Conservation (phyloP, 345 rosid species). For the Lepidium aucheri region DNA sequence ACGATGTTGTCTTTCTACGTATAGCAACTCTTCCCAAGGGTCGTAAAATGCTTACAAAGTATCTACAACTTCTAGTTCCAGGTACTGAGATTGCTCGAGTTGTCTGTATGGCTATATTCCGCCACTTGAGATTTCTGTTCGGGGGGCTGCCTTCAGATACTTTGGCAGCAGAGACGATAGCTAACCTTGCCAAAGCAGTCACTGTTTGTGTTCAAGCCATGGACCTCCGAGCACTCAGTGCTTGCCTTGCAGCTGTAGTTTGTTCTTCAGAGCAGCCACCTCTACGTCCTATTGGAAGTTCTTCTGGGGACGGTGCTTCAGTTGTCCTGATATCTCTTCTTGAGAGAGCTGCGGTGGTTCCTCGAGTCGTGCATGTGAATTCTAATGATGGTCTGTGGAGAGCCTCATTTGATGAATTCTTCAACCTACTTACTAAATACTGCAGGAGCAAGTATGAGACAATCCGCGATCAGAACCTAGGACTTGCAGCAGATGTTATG, state of each 20-base stretch:
- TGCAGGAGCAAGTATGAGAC: slow-evolving; percentile 86
- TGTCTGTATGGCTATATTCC: slow-evolving; percentile 91
- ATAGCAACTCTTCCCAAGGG: slow-evolving; percentile 87
- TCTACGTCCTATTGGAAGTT: slow-evolving; percentile 81
- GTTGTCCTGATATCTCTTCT: slow-evolving; percentile 66
- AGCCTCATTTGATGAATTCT: slow-evolving; percentile 92
- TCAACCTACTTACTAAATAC: slow-evolving; percentile 88
- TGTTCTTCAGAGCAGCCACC: slow-evolving; percentile 99
- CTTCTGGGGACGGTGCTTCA: slow-evolving; percentile 89
- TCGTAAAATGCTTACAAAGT: slow-evolving; percentile 60
- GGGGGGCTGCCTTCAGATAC: slow-evolving; percentile 77
- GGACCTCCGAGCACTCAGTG: slow-evolving; percentile 92
- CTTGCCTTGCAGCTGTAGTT: slow-evolving; percentile 94
- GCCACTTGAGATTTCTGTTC: slow-evolving; percentile 84
- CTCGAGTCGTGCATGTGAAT: slow-evolving; percentile 37
- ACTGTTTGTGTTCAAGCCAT: slow-evolving; percentile 58
- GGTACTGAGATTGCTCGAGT: slow-evolving; percentile 83
- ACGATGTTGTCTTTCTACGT: slow-evolving; percentile 77
- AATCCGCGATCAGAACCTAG: slow-evolving; percentile 41
- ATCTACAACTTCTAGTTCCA: slow-evolving; percentile 75
- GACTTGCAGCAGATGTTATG: slow-evolving; percentile 39
- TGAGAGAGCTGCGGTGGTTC: slow-evolving; percentile 66
- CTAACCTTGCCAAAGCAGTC: slow-evolving; percentile 60
- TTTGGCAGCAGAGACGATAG: slow-evolving; percentile 56
- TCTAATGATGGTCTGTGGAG: slow-evolving; percentile 79